Evolutionary conservation across 768 basidiomycete species (phyloP), one percentile per base, ranked within the genome.

Genomic region (Chalciporus chontae): DNA sequence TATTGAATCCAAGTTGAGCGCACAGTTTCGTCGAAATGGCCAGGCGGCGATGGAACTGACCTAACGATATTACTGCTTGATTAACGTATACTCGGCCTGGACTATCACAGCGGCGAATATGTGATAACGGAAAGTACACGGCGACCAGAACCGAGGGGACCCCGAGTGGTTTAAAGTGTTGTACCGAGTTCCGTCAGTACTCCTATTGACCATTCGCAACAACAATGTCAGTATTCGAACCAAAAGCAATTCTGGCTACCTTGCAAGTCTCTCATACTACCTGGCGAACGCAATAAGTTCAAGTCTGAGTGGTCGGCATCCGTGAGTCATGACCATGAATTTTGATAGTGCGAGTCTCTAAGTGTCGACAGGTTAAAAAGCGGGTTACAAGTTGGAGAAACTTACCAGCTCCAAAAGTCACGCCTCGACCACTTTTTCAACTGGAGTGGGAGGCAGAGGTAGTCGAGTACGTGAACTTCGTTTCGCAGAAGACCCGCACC

Each of bases 391-490:
- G 38, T 13, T 51, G 45, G 45, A 42, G 42, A 17, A 24, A 36
- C 39, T 11, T 37, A 36, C 3, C 4, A 8, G 21, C 23, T 27
- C 14, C 48, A 49, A 48, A 40, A 24, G 34, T 45, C 10, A 38
- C 27, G 24, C 43, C 47, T 15, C 8, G 38, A 6, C 45, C 31
- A 3, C 14, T 29, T n/a, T 32, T 44, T 8, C 64, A 65, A 47
- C 54, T 63, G 15, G 45, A 55, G 40, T 63, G 55, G 54, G 64
- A 50, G 18, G 54, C 60, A 4, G 19, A 58, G 14, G 41, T 65
- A 11, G 56, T 61, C 4, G 53, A 56, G 38, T 65, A 65, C 29
- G 58, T 63, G 11, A 42, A 50, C 34, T 53, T 50, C 19, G 29
- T 65, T 27, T 46, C 48, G 31, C 43, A 47, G 21, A 21, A 21